Conservation (phyloP, 176 grass and related monocot genomes). For the Oryza nivara region DNA sequence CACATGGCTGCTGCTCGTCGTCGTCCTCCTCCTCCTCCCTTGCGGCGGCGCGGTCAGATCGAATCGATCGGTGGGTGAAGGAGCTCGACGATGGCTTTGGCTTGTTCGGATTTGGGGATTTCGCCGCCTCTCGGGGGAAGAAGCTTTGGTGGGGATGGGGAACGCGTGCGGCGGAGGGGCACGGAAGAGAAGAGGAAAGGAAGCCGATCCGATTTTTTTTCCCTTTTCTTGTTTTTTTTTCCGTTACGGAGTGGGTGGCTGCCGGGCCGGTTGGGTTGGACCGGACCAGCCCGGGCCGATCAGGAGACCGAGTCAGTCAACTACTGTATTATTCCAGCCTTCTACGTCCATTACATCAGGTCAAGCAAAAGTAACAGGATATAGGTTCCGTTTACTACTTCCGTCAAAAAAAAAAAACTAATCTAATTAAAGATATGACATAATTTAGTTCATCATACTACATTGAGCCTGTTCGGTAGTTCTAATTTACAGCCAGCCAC, state of each 20-base stretch:
- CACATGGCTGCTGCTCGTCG: slow-evolving; percentile 57
- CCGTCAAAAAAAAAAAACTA: too few species aligned
- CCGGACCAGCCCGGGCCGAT: slow-evolving; percentile 14
- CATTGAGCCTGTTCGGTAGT: too few species aligned
- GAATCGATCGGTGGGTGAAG: neutral
- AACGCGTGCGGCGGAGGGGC: slow-evolving; percentile 29
- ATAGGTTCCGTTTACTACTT: too few species aligned
- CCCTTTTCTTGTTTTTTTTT: neutral
- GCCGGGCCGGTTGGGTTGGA: slow-evolving; percentile 5
- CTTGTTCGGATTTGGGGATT: slow-evolving; percentile 49
- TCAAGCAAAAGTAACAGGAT: too few species aligned
- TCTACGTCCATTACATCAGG: too few species aligned
- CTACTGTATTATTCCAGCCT: neutral
- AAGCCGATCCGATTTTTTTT: slow-evolving; percentile 13
- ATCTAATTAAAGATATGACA: too few species aligned
- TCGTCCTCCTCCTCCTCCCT: neutral
- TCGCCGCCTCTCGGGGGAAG: neutral
- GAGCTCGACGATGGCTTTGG: slow-evolving; percentile 1
- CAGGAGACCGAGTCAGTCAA: slow-evolving; percentile 31
- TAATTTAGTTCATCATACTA: too few species aligned
- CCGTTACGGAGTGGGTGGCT: neutral
- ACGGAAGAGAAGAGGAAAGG: neutral
- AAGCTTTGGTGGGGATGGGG: slow-evolving; percentile 4
- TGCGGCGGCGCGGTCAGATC: neutral
- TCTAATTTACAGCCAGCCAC: too few species aligned